phyloP scores from a whole-genome alignment of 2,329 filamentous ascomycete species.

The Sporothrix protearum region DNA sequence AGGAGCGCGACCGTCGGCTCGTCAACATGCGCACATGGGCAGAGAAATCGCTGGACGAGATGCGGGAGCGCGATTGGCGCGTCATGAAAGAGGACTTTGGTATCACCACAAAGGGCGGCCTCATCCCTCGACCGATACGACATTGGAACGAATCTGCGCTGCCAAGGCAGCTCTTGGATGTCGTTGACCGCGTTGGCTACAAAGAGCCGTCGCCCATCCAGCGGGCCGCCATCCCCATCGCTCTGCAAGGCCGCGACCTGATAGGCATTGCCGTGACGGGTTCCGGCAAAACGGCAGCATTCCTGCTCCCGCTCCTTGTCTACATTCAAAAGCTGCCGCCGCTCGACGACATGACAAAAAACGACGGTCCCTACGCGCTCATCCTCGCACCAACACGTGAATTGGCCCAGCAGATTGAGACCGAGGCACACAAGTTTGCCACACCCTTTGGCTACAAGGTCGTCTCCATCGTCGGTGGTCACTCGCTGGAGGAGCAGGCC shows the following conservation, averaged over 20 bases:
- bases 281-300: slow-evolving; percentile 97
- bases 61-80: slow-evolving; percentile 97
- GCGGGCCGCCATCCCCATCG: slow-evolving; percentile 91
- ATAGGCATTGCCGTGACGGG: slow-evolving; percentile 97
- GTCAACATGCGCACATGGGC: slow-evolving; percentile 86
- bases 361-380: slow-evolving; percentile 95
- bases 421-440: slow-evolving; percentile 90
- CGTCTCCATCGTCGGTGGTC: slow-evolving; percentile 96
- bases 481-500: slow-evolving; percentile 89
- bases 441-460: slow-evolving; percentile 86
- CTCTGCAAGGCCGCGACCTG: slow-evolving; percentile 86
- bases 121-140: slow-evolving; percentile 93
- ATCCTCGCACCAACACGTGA: slow-evolving; percentile 96
- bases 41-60: slow-evolving; percentile 85
- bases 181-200: slow-evolving; percentile 83
- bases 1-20: slow-evolving; percentile 68
- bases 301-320: slow-evolving; percentile 83
- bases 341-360: slow-evolving; percentile 79
- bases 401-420: slow-evolving; percentile 94
- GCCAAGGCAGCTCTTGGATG: slow-evolving; percentile 68
- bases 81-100: slow-evolving; percentile 99
- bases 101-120: slow-evolving; percentile 88
- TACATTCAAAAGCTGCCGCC: slow-evolving; percentile 91
- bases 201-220: slow-evolving; percentile 89
- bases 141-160: slow-evolving; percentile 84